Conservation (phyloP, 768 basidiomycete genomes). For the Russula emetica region DNA sequence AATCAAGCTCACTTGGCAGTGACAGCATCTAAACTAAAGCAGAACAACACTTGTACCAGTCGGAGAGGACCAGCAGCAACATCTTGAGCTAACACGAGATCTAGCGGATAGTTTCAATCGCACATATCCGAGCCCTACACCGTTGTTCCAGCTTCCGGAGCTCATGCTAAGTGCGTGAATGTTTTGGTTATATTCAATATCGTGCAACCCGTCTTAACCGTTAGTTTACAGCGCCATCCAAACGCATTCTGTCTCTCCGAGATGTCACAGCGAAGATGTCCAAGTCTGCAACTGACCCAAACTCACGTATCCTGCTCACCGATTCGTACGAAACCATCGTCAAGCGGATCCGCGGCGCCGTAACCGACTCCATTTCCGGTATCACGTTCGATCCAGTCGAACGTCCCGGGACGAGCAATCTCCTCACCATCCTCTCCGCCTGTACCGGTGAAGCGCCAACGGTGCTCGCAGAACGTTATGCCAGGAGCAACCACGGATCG, state of each 20-base stretch:
- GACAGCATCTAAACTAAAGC: neutral
- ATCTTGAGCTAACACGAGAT: slow-evolving; percentile 84
- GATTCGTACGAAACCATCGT: slow-evolving; percentile 59
- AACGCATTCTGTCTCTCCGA: slow-evolving; percentile 79
- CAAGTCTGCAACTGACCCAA: slow-evolving; percentile 75
- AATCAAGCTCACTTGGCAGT: neutral
- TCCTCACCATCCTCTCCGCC: slow-evolving; percentile 74
- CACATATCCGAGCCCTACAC: slow-evolving; percentile 44
- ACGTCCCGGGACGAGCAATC: slow-evolving; percentile 82
- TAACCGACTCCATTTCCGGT: slow-evolving; percentile 75
- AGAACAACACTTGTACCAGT: slow-evolving; percentile 94
- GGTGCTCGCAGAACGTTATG: slow-evolving; percentile 48
- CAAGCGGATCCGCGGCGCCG: slow-evolving; percentile 71
- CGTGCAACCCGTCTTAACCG: neutral
- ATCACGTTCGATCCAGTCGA: slow-evolving; percentile 75
- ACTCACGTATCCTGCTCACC: slow-evolving; percentile 83
- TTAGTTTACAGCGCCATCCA: slow-evolving; percentile 57
- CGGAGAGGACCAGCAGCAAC: slow-evolving; percentile 94
- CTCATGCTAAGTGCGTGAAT: slow-evolving; percentile 64
- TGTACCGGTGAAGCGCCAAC: slow-evolving; percentile 50
- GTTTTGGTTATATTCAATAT: neutral
- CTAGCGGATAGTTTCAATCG: slow-evolving; percentile 81
- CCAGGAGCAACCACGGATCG: slow-evolving; percentile 50
- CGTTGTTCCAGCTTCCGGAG: slow-evolving; percentile 68
- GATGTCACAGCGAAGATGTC: slow-evolving; percentile 92